Evolutionary conservation across 306 rosid species (phyloP).

Genomic region (Albizia julibrissin): DNA sequence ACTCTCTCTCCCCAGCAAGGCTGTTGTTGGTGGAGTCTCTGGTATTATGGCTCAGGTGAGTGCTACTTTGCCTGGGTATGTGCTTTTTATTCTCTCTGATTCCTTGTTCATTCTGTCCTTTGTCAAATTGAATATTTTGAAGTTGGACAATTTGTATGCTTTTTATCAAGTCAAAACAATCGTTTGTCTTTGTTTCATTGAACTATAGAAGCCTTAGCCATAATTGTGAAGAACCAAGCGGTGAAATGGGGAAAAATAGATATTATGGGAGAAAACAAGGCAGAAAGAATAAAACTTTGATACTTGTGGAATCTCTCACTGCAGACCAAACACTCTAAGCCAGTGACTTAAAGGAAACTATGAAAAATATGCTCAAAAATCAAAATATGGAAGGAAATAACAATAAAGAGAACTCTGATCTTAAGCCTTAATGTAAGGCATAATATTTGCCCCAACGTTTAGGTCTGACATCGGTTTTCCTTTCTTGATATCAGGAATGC

Average conservation of each 20-base stretch:
- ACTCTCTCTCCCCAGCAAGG: constrained; percentile 56
- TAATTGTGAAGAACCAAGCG: not conserved
- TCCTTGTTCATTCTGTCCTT: not conserved
- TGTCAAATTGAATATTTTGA: constrained; percentile 9
- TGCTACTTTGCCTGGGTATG: constrained; percentile 20
- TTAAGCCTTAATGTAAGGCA: not conserved
- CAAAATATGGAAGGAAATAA: not conserved
- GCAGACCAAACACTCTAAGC: not conserved
- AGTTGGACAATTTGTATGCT: constrained; percentile 8
- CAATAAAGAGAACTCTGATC: not conserved
- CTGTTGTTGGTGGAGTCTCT: constrained; percentile 71
- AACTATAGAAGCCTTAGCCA: not conserved
- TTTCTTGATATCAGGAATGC: not conserved
- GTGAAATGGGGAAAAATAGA: not conserved
- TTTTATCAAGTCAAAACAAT: constrained; percentile 7
- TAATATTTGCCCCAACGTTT: not conserved
- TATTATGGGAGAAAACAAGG: not conserved
- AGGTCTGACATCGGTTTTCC: not conserved
- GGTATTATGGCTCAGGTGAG: constrained; percentile 84
- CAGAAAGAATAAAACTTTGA: not conserved
- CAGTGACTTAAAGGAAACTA: not conserved
- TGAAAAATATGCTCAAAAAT: not conserved
- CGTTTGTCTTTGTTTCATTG: not conserved
- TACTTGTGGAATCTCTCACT: not conserved
- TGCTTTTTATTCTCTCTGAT: constrained; percentile 4